These are phyloP conservation scores for Beta macrorhiza DNA, from an alignment of 179 eudicot species.

Conservation along the genomic window DNA sequence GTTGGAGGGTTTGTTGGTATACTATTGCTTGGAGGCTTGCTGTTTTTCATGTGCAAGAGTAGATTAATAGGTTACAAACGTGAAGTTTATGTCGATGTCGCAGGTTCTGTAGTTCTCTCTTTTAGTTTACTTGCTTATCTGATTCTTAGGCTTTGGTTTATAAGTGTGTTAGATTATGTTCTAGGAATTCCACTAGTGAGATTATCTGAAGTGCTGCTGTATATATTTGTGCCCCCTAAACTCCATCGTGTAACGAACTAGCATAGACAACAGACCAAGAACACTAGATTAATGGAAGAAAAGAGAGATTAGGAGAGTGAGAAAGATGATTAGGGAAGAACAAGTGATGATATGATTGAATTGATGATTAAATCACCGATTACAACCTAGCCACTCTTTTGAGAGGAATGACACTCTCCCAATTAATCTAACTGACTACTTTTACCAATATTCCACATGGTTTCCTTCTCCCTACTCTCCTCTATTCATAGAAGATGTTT, in stretches of 20 bases:
- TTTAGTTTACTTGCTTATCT: not conserved
- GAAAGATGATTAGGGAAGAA: too few species aligned
- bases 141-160: not conserved
- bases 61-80: constrained; percentile 54
- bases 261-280: not conserved
- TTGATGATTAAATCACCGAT: too few species aligned
- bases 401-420: too few species aligned
- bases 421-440: too few species aligned
- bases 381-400: too few species aligned
- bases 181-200: not conserved
- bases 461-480: too few species aligned
- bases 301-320: too few species aligned
- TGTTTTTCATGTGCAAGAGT: constrained; percentile 55
- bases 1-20: constrained; percentile 52
- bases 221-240: not conserved
- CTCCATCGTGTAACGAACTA: not conserved
- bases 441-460: too few species aligned
- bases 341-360: too few species aligned
- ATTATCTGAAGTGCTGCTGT: not conserved
- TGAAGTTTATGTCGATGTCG: constrained; percentile 76
- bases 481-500: too few species aligned
- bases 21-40: constrained; percentile 49
- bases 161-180: not conserved
- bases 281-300: too few species aligned
- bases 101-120: constrained; percentile 35